Percentiles rank a stretch among this genome's conserved stretches.
phyloP scores from a whole-genome alignment of 1,139 yeast species.

The Chernovozyma aurita region DNA sequence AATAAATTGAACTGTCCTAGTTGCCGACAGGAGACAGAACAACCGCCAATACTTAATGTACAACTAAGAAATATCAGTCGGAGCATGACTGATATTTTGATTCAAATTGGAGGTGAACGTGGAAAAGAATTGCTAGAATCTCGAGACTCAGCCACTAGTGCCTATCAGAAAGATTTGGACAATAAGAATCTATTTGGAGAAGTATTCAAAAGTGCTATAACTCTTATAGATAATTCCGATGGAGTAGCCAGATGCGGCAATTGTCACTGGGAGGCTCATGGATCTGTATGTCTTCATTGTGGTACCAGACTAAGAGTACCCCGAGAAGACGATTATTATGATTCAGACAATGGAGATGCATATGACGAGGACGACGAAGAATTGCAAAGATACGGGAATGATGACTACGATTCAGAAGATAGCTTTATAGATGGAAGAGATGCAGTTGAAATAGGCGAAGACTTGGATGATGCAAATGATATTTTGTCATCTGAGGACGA shows the following conservation, averaged over 20 bases:
- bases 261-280: slow-evolving; percentile 80
- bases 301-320: slow-evolving; percentile 38
- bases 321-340: slow-evolving; percentile 24
- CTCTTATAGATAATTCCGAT: slow-evolving; percentile 59
- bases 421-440: slow-evolving; percentile 5
- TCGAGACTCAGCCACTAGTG: slow-evolving; percentile 20
- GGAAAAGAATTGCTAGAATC: slow-evolving; percentile 19
- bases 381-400: neutral
- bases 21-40: slow-evolving; percentile 42
- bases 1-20: slow-evolving; percentile 51
- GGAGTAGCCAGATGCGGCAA: slow-evolving; percentile 76
- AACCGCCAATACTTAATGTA: slow-evolving; percentile 43
- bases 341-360: slow-evolving; percentile 25
- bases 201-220: slow-evolving; percentile 46
- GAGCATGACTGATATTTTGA: slow-evolving; percentile 24
- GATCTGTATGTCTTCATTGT: slow-evolving; percentile 53
- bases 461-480: neutral
- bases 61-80: slow-evolving; percentile 35
- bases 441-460: neutral
- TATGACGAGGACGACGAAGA: slow-evolving; percentile 14
- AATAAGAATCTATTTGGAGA: slow-evolving; percentile 41
- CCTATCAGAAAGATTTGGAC: slow-evolving; percentile 36
- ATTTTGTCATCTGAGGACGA: neutral
- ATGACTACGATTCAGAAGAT: slow-evolving; percentile 6
- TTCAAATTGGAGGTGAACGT: slow-evolving; percentile 20